These are phyloP conservation scores for Cardiosporidium cionae DNA, from an alignment of 169 alveolate species.

Conservation along the genomic window DNA sequence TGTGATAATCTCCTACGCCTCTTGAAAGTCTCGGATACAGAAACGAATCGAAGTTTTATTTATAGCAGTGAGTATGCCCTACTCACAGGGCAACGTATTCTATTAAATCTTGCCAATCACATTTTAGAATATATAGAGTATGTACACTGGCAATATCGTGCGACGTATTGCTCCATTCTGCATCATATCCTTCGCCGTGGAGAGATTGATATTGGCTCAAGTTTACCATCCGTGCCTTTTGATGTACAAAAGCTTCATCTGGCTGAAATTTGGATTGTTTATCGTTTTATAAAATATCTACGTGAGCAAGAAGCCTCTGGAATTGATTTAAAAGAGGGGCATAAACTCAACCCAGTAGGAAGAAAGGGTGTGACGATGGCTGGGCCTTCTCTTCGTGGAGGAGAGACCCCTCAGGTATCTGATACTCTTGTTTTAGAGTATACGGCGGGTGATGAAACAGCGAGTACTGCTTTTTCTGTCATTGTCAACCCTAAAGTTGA, in stretches of 20 bases:
- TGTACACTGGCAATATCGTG: slow-evolving; percentile 17
- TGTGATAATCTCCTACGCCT: slow-evolving; percentile 26
- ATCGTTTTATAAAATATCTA: neutral
- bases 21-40: neutral
- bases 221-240: slow-evolving; percentile 8
- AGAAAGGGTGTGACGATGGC: too few relatives aligned
- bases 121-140: slow-evolving; percentile 16
- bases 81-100: slow-evolving; percentile 30
- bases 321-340: too few relatives aligned
- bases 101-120: slow-evolving; percentile 19
- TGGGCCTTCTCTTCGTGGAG: too few relatives aligned
- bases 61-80: slow-evolving; percentile 10
- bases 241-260: neutral
- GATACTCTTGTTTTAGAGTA: too few relatives aligned
- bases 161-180: slow-evolving; percentile 18
- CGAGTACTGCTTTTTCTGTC: too few relatives aligned
- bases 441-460: too few relatives aligned
- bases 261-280: neutral
- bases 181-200: slow-evolving; percentile 10
- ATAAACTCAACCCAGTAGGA: too few relatives aligned
- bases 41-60: slow-evolving; percentile 3
- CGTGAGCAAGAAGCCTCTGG: too few relatives aligned
- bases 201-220: slow-evolving; percentile 24
- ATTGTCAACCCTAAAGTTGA: too few relatives aligned
- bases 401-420: too few relatives aligned